Evolutionary conservation across 208 protist genomes (phyloP), one percentile per base, ranked within the genome.

Genomic region (Leishmania guyanensis): DNA sequence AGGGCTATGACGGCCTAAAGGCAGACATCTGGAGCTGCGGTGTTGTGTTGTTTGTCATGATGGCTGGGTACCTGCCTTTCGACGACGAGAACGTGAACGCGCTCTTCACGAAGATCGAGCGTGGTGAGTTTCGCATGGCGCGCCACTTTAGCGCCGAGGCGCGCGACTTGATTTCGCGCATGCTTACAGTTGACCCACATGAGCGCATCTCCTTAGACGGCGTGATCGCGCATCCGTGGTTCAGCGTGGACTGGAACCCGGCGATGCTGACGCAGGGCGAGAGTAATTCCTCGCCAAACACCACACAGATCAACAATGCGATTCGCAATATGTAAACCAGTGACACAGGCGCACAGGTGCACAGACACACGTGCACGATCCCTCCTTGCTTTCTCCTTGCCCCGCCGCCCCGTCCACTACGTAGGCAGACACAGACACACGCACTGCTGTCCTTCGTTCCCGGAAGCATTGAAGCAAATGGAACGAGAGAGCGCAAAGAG

Each of bases 11-110:
- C 50, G 98, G 97, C 39, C 81, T 92, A 16, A 92, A 92, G 64
- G 97, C 99, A 8, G 98, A 99, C 88, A 96, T 98, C 85, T 99
- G 98, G 98, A 93, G 90, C 60, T 97, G 96, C 76, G 98, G 98
- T 51, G 97, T 98, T 17, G 81, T 99, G 9, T 80, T 99, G 3
- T 99, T 98, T 81, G 97, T 98, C 73, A 98, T 99, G 95, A 83
- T 99, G 71, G 88, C 94, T 56, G 97, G 96, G 54, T 91, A 94
- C 68, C 84, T 98, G 39, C 97, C 98, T 9, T 99, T 99, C 77
- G 98, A 97, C 54, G 93, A 97, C 70, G 89, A 93, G 77, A 93
- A 94, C 81, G 84, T 96, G n/a, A 96, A 93, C 76, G 89, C 87
- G 5, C 92, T 99, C 69, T 98, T 98, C 84, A 90, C 78, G 14